Base-by-base conservation (phyloP, 2,329 filamentous ascomycete species). In the Fusarium xylarioides region DNA sequence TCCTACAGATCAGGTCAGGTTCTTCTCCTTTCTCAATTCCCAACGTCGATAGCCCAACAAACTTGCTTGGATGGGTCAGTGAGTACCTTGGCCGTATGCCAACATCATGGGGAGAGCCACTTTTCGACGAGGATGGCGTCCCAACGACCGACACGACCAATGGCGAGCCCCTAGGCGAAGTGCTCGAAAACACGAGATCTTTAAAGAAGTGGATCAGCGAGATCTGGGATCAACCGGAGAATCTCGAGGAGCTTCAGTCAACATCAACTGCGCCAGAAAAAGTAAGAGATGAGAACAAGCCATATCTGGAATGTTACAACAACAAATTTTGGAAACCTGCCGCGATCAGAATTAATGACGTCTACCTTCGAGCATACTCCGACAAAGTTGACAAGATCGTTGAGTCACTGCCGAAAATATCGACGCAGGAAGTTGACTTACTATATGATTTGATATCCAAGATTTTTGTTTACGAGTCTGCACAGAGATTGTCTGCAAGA, bases 391-490 rank as follows among this genome's bases (percentile, higher is more conserved):
- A 68, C 11, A 16, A 40, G 9, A 67, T 67, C 23, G 32, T 70
- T 21, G 54, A 65, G 30, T 53, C 50, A 6, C 15, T 73, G 8
- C 68, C 57, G 15, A 68, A 58, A 28, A 73, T 74, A 7, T 42
- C 57, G 2, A 19, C 16, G 6, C 7, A 55, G 0, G 72, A 75
- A 9, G 63, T n/a, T 18, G 55, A 62, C 26, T 43, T 71, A 10
- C 28, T 73, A 11, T n/a, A 66, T 26, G 70, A 73, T 26, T 21
- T 75, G 12, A 9, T 71, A 3, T 56, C 38, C 8, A 67, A 59
- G 35, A 43, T 62, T 11, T 67, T 71, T 14, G 57, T 64, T 3
- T 71, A 75, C 42, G 73, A 74, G 40, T 66, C 69, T 18, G 1
- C 14, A 14, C 15, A 66, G 38, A 59, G 70, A 30, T 23, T 58